phyloP scores from a whole-genome alignment of 1,284 basidiomycete species.

The Cryptococcus sp. region DNA sequence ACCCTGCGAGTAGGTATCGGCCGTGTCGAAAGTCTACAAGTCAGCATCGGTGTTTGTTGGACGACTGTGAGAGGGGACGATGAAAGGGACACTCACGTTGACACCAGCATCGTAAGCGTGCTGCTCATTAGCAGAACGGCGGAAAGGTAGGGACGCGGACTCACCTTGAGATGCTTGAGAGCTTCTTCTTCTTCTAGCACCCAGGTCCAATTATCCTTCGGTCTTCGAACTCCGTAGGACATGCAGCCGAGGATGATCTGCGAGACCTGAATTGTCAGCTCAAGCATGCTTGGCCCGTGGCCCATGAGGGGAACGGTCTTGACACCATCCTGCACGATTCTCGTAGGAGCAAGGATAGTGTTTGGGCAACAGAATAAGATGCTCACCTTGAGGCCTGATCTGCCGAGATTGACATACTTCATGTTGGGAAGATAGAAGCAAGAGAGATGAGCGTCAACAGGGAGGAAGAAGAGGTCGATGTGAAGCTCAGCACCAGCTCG shows the following conservation, averaged over 20 bases:
- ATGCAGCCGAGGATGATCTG: constrained; percentile 36
- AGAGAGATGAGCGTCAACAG: too few relatives aligned
- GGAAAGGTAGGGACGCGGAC: not conserved
- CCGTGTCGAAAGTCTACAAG: constrained; percentile 59
- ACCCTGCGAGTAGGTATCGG: constrained; percentile 56
- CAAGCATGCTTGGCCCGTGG: not conserved
- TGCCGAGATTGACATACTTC: constrained; percentile 46
- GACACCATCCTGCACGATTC: not conserved
- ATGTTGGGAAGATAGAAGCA: too few relatives aligned
- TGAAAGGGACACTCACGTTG: constrained; percentile 22
- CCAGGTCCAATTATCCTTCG: constrained; percentile 33
- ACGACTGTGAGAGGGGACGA: too few relatives aligned
- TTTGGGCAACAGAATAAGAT: too few relatives aligned
- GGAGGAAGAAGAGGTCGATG: too few relatives aligned
- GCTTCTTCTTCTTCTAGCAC: constrained; percentile 24
- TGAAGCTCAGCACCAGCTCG: too few relatives aligned
- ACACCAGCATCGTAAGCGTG: constrained; percentile 36
- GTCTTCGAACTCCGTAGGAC: constrained; percentile 37
- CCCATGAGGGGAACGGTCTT: not conserved
- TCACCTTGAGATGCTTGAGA: too few relatives aligned
- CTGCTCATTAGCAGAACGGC: too few relatives aligned
- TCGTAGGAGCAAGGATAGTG: too few relatives aligned
- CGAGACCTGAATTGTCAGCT: constrained; percentile 19
- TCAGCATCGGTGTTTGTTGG: not conserved
- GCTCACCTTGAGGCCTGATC: constrained; percentile 41